Evolutionary conservation across 345 rosid genomes (phyloP).

Genomic region (Linum trigynum): DNA sequence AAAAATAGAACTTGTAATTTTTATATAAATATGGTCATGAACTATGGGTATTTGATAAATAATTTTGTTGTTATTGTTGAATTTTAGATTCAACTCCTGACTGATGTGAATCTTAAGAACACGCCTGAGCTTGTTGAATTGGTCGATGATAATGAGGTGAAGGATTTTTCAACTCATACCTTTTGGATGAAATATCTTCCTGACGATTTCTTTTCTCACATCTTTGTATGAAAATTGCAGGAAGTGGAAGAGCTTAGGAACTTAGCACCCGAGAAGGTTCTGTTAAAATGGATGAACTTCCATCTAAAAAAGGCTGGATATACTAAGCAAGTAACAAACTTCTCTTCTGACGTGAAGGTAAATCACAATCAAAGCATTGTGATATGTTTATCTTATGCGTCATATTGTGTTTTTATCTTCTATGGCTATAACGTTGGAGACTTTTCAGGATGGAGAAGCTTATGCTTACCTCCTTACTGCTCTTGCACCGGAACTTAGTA

Average conservation of each 20-base stretch:
- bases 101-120: conserved; percentile 88
- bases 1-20: conserved; percentile 8
- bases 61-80: background rate
- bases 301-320: conserved; percentile 95
- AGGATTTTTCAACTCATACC: conserved; percentile 4
- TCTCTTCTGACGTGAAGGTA: conserved; percentile 94
- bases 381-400: too few species aligned
- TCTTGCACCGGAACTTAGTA: conserved; percentile 82
- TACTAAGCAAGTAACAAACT: conserved; percentile 77
- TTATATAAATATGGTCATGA: background rate
- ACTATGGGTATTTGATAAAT: background rate
- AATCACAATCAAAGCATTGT: background rate
- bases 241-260: conserved; percentile 93
- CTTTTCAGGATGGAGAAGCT: conserved; percentile 87
- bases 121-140: conserved; percentile 89
- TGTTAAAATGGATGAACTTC: conserved; percentile 96
- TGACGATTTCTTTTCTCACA: background rate
- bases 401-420: conserved; percentile 8
- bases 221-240: conserved; percentile 29
- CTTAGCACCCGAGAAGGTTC: conserved; percentile 86
- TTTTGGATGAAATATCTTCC: conserved; percentile 1
- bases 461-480: conserved; percentile 88
- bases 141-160: conserved; percentile 73
- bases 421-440: conserved; percentile 11
- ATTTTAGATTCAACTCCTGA: conserved; percentile 82